A percentile compares a stretch with the other conserved stretches of the same genome.
Evolutionary conservation across 2,329 filamentous ascomycete species (phyloP).

Genomic region (Cordyceps javanica): DNA sequence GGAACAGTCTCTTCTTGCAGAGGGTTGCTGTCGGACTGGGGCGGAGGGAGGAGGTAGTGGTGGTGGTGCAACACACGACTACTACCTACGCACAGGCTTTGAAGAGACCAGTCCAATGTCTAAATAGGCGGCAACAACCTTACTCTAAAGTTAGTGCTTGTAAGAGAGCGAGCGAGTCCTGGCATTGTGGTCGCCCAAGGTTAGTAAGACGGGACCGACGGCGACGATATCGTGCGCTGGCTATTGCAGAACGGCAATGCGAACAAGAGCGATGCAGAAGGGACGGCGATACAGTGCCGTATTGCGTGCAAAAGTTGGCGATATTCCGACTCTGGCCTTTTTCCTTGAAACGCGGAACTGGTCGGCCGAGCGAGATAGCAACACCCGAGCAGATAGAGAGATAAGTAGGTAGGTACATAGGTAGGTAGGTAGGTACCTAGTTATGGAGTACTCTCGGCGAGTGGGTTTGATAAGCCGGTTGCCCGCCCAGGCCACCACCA

Average conservation of each 20-base stretch:
- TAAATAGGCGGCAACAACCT: constrained; percentile 1
- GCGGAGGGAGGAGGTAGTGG: neutral
- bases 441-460: no score
- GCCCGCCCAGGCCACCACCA: no score
- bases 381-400: neutral
- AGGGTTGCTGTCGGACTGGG: neutral
- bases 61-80: no score
- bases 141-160: neutral
- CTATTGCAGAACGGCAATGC: neutral
- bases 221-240: no score
- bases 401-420: neutral
- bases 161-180: neutral
- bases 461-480: no score
- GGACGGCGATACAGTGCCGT: no score
- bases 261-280: neutral
- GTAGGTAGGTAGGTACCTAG: no score
- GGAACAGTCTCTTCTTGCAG: neutral
- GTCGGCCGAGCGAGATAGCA: neutral
- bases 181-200: neutral
- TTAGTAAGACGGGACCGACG: no score
- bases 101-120: neutral
- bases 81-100: neutral
- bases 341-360: neutral
- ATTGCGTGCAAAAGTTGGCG: no score
- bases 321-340: neutral